These are phyloP conservation scores for Hyphopichia burtonii DNA, from an alignment of 1,139 yeast species.

Conservation along the genomic window DNA sequence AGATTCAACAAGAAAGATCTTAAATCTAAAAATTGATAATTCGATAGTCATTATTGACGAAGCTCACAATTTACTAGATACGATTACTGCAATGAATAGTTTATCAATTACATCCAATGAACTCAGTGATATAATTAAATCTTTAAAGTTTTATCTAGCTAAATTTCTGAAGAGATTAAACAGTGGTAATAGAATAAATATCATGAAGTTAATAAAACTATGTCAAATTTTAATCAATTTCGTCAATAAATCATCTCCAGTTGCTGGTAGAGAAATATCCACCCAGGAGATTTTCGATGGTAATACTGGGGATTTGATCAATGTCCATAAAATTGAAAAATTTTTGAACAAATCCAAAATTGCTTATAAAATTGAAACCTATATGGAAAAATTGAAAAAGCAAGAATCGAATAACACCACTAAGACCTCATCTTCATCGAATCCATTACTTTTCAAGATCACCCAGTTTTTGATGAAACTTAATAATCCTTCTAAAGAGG, in stretches of 20 bases:
- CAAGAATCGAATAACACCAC: neutral
- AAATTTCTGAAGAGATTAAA: conserved; percentile 66
- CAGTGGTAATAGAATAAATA: conserved; percentile 70
- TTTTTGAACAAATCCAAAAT: conserved; percentile 70
- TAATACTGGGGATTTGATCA: conserved; percentile 68
- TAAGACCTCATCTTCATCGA: conserved; percentile 21
- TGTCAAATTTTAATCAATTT: conserved; percentile 52
- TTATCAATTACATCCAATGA: conserved; percentile 54
- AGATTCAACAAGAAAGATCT: conserved; percentile 56
- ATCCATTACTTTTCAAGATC: conserved; percentile 67
- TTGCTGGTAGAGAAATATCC: conserved; percentile 55
- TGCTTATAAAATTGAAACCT: conserved; percentile 81
- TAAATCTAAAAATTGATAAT: conserved; percentile 59
- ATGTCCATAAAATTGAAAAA: conserved; percentile 64
- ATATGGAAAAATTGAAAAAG: conserved; percentile 41
- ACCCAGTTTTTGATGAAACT: conserved; percentile 64
- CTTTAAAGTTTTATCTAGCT: conserved; percentile 53
- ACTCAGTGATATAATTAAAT: conserved; percentile 39
- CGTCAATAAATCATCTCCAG: conserved; percentile 22
- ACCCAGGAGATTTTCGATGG: conserved; percentile 53
- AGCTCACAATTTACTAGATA: conserved; percentile 86
- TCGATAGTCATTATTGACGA: conserved; percentile 84
- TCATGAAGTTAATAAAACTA: conserved; percentile 62
- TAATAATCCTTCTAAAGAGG: conserved; percentile 77
- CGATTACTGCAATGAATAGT: conserved; percentile 70